These are phyloP conservation scores for Coleophoma cylindrospora DNA, from an alignment of 2,329 filamentous ascomycete genomes.

Conservation along the genomic window DNA sequence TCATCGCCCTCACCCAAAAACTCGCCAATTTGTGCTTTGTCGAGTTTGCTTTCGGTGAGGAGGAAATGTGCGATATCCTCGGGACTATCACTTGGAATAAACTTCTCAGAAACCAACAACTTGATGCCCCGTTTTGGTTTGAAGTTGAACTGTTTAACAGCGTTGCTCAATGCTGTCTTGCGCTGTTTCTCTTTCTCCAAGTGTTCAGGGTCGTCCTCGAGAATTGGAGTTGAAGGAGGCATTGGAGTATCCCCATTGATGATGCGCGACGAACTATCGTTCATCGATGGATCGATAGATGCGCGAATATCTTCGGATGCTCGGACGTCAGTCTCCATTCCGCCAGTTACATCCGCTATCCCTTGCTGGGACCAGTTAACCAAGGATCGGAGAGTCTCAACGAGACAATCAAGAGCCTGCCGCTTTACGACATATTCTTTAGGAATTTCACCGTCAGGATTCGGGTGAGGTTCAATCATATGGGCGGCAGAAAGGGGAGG, in stretches of 20 bases:
- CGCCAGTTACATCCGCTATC: slow-evolving; percentile 56
- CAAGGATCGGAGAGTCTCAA: slow-evolving; percentile 83
- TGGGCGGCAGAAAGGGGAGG: slow-evolving; percentile 64
- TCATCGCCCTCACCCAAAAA: slow-evolving; percentile 91
- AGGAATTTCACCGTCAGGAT: slow-evolving; percentile 67
- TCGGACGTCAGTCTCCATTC: slow-evolving; percentile 45
- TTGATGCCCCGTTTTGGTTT: slow-evolving; percentile 95
- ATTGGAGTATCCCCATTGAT: slow-evolving; percentile 47
- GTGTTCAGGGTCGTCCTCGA: slow-evolving; percentile 87
- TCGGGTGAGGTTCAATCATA: slow-evolving; percentile 40
- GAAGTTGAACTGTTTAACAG: slow-evolving; percentile 91
- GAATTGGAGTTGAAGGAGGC: slow-evolving; percentile 59
- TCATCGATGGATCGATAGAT: slow-evolving; percentile 69
- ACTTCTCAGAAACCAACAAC: slow-evolving; percentile 74
- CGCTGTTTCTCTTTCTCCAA: slow-evolving; percentile 92
- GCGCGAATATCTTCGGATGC: slow-evolving; percentile 57
- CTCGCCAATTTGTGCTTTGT: slow-evolving; percentile 91
- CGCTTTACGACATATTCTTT: slow-evolving; percentile 90
- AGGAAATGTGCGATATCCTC: slow-evolving; percentile 83
- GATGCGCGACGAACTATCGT: slow-evolving; percentile 56
- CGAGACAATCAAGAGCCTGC: slow-evolving; percentile 79
- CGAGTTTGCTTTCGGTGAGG: slow-evolving; percentile 72
- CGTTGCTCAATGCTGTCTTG: slow-evolving; percentile 88
- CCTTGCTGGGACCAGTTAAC: slow-evolving; percentile 79
- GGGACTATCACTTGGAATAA: slow-evolving; percentile 75